Conservation (phyloP, 169 alveolate species). For the Plasmodium chabaudi region DNA sequence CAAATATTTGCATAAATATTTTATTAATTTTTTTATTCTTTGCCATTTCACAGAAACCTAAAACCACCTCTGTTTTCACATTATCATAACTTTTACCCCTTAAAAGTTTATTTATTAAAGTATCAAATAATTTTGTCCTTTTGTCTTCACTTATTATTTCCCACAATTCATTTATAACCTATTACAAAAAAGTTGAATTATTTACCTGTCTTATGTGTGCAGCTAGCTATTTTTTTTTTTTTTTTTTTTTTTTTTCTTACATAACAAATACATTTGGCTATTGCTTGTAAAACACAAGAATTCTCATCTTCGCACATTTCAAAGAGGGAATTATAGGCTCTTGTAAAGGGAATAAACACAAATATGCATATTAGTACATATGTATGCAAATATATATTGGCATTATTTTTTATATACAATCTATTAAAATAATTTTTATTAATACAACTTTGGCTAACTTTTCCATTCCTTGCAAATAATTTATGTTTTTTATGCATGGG, state of each 20-base stretch:
- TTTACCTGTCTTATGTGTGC: neutral
- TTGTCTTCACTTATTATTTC: constrained; percentile 60
- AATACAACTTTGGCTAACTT: constrained; percentile 18
- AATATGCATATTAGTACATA: neutral
- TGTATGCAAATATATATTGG: neutral
- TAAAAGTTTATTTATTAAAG: constrained; percentile 22
- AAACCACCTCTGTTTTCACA: constrained; percentile 46
- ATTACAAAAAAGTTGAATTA: neutral
- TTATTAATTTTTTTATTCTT: constrained; percentile 33
- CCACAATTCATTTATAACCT: constrained; percentile 65
- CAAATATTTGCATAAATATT: constrained; percentile 33
- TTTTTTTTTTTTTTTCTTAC: constrained; percentile 25
- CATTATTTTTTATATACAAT: neutral
- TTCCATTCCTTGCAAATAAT: constrained; percentile 46
- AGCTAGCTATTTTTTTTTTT: neutral
- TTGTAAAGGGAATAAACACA: neutral
- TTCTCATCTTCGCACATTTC: constrained; percentile 61
- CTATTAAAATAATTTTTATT: neutral
- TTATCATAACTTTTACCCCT: constrained; percentile 41
- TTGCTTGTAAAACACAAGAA: constrained; percentile 59
- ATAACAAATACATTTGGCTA: constrained; percentile 72
- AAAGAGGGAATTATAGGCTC: constrained; percentile 63
- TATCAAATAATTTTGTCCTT: constrained; percentile 26
- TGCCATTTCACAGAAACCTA: constrained; percentile 66
- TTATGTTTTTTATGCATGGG: constrained; percentile 56